Evolutionary conservation across 306 rosid species (phyloP), one percentile per base, ranked within the genome.

Genomic region (Clitoria ternatea): DNA sequence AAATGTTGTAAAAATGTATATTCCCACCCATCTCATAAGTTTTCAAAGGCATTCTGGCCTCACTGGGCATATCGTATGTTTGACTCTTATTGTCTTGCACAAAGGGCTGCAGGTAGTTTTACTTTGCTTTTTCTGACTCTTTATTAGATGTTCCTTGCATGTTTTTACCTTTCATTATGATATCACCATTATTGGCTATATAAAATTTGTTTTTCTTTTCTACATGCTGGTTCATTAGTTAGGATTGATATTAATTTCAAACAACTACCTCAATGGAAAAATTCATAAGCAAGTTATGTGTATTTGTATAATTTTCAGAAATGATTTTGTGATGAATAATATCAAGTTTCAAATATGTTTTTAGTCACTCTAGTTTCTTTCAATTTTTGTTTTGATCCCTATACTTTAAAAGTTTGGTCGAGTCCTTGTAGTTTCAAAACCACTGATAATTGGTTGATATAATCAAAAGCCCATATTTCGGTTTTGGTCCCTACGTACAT

Each of bases 11-110:
- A 75, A 72, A 77, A 70, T 72, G 32, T 37, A 12, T 24, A 69
- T 32, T 62, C 54, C 68, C 79, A 79, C 67, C 73, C 63, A 44
- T 55, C 85, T 48, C 83, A 77, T 61, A 76, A 77, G 77, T 83
- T 79, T 56, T 88, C 97, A 36, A 85, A 74, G 71, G 90, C 96
- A 68, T 90, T 83, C 71, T 93, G 69, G 87, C 98, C 98, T 10
- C 83, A 81, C 55, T 94, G 97, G 97, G 92, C 88, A 50, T 94
- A 94, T 75, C 77, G 79, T 32, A 94, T 94, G 97, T 86, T 83
- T 48, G 97, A 91, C 84, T 86, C 99, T 62, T 91, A 91, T 83
- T 85, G 80, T 75, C 96, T 90, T 73, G 96, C 96, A 49, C 88
- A 88, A 81, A 87, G 82, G 71, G 96, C 85, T 20, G 90, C 91